Evolutionary conservation across 441 rosid species (phyloP).

Genomic region (Populus trichocarpa): DNA sequence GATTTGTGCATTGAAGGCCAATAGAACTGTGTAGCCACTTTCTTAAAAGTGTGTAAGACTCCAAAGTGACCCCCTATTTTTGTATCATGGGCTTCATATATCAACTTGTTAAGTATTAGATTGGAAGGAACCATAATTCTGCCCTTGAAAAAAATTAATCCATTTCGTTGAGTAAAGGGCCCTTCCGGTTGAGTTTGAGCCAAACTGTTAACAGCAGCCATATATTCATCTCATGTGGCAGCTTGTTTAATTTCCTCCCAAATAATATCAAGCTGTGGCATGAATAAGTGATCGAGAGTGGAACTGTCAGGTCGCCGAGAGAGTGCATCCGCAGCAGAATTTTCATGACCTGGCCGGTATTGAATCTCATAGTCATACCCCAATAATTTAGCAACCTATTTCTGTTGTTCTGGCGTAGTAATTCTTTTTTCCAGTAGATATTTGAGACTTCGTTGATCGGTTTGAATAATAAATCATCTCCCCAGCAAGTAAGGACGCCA

Average conservation of each 20-base stretch:
- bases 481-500: not conserved
- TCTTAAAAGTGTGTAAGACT: no score
- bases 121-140: no score
- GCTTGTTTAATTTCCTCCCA: not conserved
- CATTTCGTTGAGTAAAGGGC: no score
- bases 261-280: not conserved
- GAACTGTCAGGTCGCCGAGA: not conserved
- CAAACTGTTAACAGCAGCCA: no score
- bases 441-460: not conserved
- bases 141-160: no score
- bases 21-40: no score
- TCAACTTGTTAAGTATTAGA: no score
- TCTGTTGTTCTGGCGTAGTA: not conserved
- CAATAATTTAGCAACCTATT: not conserved
- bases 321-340: not conserved
- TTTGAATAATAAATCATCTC: not conserved
- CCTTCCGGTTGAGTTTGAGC: no score
- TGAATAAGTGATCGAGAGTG: not conserved
- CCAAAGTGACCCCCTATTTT: no score
- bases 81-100: no score
- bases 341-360: not conserved
- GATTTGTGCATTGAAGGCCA: no score
- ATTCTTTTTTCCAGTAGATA: not conserved
- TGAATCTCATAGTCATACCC: not conserved
- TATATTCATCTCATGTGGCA: no score